Evolutionary conservation across 1,139 yeast genomes (phyloP).

Genomic region (Candida buenavistaensis): DNA sequence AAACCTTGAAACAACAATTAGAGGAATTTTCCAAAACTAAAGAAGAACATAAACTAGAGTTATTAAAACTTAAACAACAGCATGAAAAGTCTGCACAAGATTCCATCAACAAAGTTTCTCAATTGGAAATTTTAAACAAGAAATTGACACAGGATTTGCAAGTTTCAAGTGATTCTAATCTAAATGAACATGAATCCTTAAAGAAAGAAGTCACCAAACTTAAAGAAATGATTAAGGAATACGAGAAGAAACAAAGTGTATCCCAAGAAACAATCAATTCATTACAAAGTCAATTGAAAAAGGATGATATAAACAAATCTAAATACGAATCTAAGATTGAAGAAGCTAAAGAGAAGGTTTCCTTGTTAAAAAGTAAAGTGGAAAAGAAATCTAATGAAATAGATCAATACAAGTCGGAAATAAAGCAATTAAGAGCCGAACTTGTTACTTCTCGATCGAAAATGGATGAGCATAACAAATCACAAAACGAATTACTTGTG

Average conservation of each 20-base stretch:
- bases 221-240: conserved; percentile 9
- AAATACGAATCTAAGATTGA: conserved; percentile 15
- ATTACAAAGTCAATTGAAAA: conserved; percentile 16
- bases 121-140: conserved; percentile 15
- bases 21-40: conserved; percentile 14
- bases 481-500: conserved; percentile 4
- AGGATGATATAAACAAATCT: conserved; percentile 12
- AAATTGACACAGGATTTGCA: conserved; percentile 13
- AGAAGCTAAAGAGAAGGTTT: conserved; percentile 14
- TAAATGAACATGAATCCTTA: conserved; percentile 11
- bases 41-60: conserved; percentile 18
- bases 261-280: conserved; percentile 13
- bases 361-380: conserved; percentile 12
- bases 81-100: conserved; percentile 13
- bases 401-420: conserved; percentile 12
- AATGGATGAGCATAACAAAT: conserved; percentile 4
- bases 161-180: conserved; percentile 7
- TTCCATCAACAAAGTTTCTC: conserved; percentile 12
- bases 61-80: conserved; percentile 19
- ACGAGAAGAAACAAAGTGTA: conserved; percentile 7
- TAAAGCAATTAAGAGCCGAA: conserved; percentile 15
- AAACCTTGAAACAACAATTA: conserved; percentile 6
- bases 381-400: conserved; percentile 14
- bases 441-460: conserved; percentile 8
- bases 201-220: conserved; percentile 11